Evolutionary conservation across 129 eudicot species (phyloP).

Genomic region (Helichrysum umbraculigerum): DNA sequence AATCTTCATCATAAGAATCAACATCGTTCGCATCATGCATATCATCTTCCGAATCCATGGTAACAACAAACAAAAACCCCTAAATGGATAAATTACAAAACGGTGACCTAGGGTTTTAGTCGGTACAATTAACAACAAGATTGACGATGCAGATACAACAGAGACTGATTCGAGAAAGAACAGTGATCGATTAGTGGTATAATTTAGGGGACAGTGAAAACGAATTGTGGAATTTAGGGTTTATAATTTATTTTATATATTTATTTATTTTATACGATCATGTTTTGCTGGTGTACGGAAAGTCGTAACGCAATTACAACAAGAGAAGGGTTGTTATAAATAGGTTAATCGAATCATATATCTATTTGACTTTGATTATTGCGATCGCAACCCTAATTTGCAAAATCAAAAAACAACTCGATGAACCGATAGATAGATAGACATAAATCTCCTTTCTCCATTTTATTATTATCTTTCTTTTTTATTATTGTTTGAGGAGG

Average conservation of each 20-base stretch:
- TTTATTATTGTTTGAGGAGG: too few species aligned
- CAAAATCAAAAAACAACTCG: conserved; percentile 19
- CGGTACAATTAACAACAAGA: conserved; percentile 3
- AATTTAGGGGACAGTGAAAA: conserved; percentile 12
- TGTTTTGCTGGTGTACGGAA: conserved; percentile 29
- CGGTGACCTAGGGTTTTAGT: conserved; percentile 34
- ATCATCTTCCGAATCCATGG: conserved; percentile 75
- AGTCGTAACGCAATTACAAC: conserved; percentile 12
- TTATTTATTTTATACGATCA: conserved; percentile 18
- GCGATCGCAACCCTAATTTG: conserved; percentile 21
- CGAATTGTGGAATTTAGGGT: conserved; percentile 3
- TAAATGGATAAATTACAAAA: neutral
- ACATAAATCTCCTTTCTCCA: too few species aligned
- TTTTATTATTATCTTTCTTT: too few species aligned
- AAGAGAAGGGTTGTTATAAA: neutral
- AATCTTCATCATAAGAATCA: conserved; percentile 55
- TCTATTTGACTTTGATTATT: conserved; percentile 12
- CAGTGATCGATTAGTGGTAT: conserved; percentile 21
- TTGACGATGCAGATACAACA: neutral
- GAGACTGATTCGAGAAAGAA: neutral
- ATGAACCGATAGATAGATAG: conserved; percentile 4
- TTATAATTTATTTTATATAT: conserved; percentile 11
- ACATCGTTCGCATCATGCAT: conserved; percentile 69
- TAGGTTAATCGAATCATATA: conserved; percentile 15
- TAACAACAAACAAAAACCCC: conserved; percentile 14